These are phyloP conservation scores for Ustilago sp. DNA, from an alignment of 1,284 basidiomycete species.

Conservation along the genomic window DNA sequence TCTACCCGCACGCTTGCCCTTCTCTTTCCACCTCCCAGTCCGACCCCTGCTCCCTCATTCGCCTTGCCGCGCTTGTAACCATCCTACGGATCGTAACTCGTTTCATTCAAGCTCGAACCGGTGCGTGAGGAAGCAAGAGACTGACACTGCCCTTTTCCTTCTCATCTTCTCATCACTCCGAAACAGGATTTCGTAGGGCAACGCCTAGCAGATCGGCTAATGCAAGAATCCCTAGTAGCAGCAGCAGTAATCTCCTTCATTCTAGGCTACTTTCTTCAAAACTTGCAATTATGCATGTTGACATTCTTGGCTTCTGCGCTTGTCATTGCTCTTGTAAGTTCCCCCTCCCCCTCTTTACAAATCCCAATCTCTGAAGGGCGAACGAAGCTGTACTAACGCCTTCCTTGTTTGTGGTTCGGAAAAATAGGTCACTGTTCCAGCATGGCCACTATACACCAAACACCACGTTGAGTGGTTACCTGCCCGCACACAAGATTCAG, in stretches of 20 bases:
- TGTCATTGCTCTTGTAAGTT: conserved; percentile 30
- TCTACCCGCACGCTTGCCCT: neutral
- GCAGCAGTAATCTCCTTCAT: conserved; percentile 26
- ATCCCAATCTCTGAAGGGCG: too few relatives aligned
- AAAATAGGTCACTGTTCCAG: conserved; percentile 34
- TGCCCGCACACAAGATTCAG: neutral
- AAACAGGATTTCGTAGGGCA: conserved; percentile 49
- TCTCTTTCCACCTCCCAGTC: neutral
- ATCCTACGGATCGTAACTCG: neutral
- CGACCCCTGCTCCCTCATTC: neutral
- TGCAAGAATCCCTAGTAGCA: conserved; percentile 39
- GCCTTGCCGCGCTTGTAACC: neutral
- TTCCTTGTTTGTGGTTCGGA: too few relatives aligned
- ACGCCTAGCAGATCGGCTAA: conserved; percentile 37
- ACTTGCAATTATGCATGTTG: conserved; percentile 43
- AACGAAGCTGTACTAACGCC: too few relatives aligned
- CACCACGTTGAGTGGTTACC: conserved; percentile 47
- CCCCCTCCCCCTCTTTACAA: too few relatives aligned
- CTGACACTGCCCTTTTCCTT: neutral
- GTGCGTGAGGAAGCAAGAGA: neutral
- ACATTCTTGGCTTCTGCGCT: conserved; percentile 18
- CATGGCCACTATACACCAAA: conserved; percentile 48
- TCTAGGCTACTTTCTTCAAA: conserved; percentile 33
- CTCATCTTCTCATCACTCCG: neutral
- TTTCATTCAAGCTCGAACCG: too few relatives aligned